Conservation (phyloP, 1,284 basidiomycete species). For the Anthracocystis panici-leucophaei region DNA sequence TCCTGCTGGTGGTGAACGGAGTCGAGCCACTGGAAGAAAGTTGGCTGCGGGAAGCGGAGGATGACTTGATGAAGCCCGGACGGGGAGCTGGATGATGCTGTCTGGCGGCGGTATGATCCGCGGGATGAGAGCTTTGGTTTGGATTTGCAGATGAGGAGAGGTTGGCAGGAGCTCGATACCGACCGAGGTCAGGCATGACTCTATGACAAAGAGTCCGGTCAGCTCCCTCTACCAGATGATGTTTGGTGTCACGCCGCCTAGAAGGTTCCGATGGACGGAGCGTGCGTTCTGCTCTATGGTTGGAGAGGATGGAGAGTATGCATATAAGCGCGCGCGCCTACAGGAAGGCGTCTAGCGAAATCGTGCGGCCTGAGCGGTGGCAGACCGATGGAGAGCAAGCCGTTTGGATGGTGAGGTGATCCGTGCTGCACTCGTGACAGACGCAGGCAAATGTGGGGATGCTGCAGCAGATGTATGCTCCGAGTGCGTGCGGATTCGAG, state of each 20-base stretch:
- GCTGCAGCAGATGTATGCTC: too few relatives aligned
- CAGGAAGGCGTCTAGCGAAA: too few relatives aligned
- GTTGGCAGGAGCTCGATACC: slow-evolving; percentile 4
- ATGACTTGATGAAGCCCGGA: neutral
- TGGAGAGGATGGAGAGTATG: too few relatives aligned
- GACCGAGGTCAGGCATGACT: slow-evolving; percentile 18
- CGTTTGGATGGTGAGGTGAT: too few relatives aligned
- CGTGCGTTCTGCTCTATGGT: too few relatives aligned
- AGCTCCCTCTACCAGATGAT: neutral
- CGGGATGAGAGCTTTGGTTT: neutral
- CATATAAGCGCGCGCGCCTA: too few relatives aligned
- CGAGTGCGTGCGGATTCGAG: too few relatives aligned
- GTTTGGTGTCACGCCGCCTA: neutral
- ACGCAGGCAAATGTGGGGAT: too few relatives aligned
- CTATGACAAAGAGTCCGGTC: neutral
- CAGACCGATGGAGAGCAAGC: too few relatives aligned
- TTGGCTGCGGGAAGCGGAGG: neutral
- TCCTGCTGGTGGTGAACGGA: neutral
- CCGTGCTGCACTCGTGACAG: too few relatives aligned
- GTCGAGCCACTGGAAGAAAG: neutral
- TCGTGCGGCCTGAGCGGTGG: too few relatives aligned
- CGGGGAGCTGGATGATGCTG: slow-evolving; percentile 4
- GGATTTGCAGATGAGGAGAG: neutral
- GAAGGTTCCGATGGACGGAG: too few relatives aligned
- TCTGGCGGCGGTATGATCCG: neutral